These are phyloP conservation scores for Herpetomonas samuelpessoai DNA, from an alignment of 208 protist genomes.

Conservation along the genomic window DNA sequence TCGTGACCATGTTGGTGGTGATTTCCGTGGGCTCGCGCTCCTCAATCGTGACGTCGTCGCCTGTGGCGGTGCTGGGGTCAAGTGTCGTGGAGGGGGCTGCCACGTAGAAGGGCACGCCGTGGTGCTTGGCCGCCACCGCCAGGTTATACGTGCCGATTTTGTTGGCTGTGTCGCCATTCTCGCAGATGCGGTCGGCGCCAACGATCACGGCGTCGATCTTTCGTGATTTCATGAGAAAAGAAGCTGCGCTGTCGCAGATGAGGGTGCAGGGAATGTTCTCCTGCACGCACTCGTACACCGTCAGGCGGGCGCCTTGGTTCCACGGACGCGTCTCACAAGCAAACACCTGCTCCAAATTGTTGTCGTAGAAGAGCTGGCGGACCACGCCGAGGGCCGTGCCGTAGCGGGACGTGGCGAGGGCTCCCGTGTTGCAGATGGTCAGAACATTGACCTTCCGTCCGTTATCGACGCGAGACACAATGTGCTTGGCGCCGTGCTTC, in stretches of 20 bases:
- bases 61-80: constrained; percentile 77
- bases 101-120: constrained; percentile 92
- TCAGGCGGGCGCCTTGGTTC: constrained; percentile 94
- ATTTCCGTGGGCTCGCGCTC: constrained; percentile 91
- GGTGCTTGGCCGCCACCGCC: constrained; percentile 85
- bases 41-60: constrained; percentile 90
- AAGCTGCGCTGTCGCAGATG: constrained; percentile 90
- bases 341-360: constrained; percentile 82
- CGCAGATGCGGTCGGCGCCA: constrained; percentile 93
- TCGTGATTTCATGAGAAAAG: constrained; percentile 55
- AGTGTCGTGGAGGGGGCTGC: constrained; percentile 91
- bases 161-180: constrained; percentile 96
- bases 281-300: constrained; percentile 94
- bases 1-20: constrained; percentile 76
- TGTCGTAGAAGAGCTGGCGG: constrained; percentile 80
- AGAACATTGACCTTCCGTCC: constrained; percentile 58
- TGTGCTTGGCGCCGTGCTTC: constrained; percentile 78
- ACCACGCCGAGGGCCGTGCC: constrained; percentile 95
- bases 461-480: constrained; percentile 36
- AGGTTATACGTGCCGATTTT: constrained; percentile 96
- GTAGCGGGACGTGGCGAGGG: constrained; percentile 90
- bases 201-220: constrained; percentile 90
- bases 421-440: constrained; percentile 96
- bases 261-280: constrained; percentile 92
- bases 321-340: constrained; percentile 95